Conservation (phyloP, 2,329 filamentous ascomycete species). For the Hypoxylon sp. region DNA sequence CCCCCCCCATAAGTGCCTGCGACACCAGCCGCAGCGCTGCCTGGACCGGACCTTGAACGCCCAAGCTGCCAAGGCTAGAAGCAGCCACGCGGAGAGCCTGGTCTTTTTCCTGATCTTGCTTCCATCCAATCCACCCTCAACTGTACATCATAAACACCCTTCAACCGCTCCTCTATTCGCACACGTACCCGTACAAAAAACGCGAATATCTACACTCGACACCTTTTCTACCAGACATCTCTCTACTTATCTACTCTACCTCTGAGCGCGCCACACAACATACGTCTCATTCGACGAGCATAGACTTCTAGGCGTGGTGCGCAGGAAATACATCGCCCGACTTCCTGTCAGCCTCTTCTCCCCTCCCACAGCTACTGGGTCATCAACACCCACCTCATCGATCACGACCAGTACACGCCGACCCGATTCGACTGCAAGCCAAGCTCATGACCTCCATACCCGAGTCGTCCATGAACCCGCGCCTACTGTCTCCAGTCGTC, state of each 20-base stretch:
- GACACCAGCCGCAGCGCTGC: too few relatives aligned
- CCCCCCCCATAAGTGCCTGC: slow-evolving; percentile 7
- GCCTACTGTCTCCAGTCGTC: slow-evolving; percentile 19
- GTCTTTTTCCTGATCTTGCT: slow-evolving; percentile 21
- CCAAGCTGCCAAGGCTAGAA: slow-evolving; percentile 14
- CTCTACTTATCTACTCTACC: not conserved
- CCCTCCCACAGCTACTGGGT: not conserved
- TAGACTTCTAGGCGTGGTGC: not conserved
- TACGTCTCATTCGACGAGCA: not conserved
- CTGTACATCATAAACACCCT: slow-evolving; percentile 9
- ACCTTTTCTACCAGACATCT: not conserved
- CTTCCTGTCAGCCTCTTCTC: not conserved
- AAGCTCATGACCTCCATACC: slow-evolving; percentile 42
- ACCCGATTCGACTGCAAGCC: slow-evolving; percentile 14
- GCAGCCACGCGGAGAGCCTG: slow-evolving; percentile 2
- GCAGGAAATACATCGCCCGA: not conserved
- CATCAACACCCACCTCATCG: slow-evolving; percentile 10
- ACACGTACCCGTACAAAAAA: not conserved
- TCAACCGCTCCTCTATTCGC: not conserved
- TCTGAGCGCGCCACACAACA: not conserved
- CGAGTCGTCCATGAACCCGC: slow-evolving; percentile 32
- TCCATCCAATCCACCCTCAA: slow-evolving; percentile 7
- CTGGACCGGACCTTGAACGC: too few relatives aligned
- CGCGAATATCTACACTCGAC: too few relatives aligned
- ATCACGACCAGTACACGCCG: slow-evolving; percentile 6